Conservation (phyloP, 345 rosid genomes). For the Pistacia atlantica region DNA sequence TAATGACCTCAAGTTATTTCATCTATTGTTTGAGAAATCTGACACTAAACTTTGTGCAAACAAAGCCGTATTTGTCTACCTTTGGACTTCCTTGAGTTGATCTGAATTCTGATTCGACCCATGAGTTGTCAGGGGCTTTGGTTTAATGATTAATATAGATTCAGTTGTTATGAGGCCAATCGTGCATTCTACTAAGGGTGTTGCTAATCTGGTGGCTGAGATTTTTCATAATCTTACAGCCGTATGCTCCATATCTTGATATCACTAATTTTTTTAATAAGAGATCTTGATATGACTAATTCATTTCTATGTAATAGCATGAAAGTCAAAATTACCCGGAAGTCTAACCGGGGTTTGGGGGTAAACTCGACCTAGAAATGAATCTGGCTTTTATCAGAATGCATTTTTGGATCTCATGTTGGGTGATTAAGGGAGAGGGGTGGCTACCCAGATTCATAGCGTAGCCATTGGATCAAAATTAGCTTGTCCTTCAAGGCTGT, state of each 20-base stretch:
- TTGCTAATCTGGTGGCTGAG: not conserved
- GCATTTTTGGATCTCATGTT: not conserved
- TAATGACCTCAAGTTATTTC: not conserved
- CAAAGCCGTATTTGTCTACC: not conserved
- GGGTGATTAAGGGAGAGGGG: not conserved
- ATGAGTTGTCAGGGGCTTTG: not conserved
- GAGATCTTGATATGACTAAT: no score
- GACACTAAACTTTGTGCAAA: not conserved
- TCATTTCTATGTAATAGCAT: not conserved
- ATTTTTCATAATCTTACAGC: not conserved
- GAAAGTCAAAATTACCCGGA: not conserved
- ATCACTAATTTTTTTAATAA: not conserved
- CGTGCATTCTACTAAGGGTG: not conserved
- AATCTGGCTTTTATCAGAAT: not conserved
- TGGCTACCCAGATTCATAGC: not conserved
- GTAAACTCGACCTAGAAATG: not conserved
- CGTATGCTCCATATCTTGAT: not conserved
- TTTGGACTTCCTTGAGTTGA: not conserved
- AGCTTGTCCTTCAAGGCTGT: not conserved
- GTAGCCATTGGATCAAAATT: no score
- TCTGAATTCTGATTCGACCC: not conserved
- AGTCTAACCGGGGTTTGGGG: not conserved
- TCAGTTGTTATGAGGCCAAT: not conserved
- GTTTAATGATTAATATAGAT: not conserved
- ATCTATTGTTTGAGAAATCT: not conserved